Evolutionary conservation across 441 rosid genomes (phyloP).

Genomic region (Gossypium schwendimanii): DNA sequence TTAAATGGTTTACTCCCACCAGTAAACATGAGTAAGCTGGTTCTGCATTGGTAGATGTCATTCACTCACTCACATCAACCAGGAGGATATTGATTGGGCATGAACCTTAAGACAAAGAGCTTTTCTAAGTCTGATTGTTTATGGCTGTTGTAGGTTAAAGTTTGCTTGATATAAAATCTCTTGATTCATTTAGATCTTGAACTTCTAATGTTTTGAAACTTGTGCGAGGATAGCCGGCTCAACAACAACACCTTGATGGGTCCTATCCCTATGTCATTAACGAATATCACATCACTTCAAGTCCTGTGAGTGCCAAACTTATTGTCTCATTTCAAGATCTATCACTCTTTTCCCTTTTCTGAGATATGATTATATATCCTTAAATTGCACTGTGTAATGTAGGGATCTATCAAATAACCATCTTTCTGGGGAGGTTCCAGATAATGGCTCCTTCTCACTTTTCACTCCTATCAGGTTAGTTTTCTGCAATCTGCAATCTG

Average conservation of each 20-base stretch:
- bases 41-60: neutral
- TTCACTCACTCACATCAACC: neutral
- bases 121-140: neutral
- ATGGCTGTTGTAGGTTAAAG: neutral
- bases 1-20: neutral
- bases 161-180: neutral
- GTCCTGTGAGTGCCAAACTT: conserved; percentile 59
- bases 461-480: conserved; percentile 84
- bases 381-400: conserved; percentile 19
- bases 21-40: neutral
- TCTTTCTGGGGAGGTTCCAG: conserved; percentile 85
- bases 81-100: neutral
- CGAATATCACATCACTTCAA: conserved; percentile 69
- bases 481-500: conserved; percentile 8
- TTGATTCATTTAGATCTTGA: conserved; percentile 13
- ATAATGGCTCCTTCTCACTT: conserved; percentile 85
- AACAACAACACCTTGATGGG: conserved; percentile 85
- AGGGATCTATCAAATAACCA: conserved; percentile 93
- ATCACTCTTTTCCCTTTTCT: neutral
- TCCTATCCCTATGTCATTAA: conserved; percentile 81
- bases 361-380: neutral
- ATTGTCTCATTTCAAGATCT: neutral
- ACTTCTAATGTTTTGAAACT: conserved; percentile 24
- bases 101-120: neutral
- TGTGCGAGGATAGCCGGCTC: conserved; percentile 74